Evolutionary conservation across 2,329 filamentous ascomycete species (phyloP), one percentile per base, ranked within the genome.

Genomic region (Alternaria sp.): DNA sequence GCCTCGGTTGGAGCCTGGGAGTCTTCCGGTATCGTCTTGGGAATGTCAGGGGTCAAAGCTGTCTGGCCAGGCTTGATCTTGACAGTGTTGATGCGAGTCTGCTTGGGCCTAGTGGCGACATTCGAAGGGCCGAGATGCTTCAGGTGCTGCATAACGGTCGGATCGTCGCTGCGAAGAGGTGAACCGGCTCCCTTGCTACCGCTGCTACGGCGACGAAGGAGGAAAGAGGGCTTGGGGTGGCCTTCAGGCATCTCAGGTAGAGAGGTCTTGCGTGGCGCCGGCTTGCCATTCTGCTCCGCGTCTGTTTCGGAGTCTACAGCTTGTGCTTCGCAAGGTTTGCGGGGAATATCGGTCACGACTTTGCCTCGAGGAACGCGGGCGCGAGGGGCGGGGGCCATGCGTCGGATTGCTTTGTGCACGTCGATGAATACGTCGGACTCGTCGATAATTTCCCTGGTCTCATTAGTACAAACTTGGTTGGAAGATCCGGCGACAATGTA

Each of bases 401-500:
- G 92, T 61, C 96, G 89, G 70, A 99, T 97, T 21, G 96, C 96
- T 83, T 98, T 98, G 85, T 98, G 96, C 3, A 99, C 93, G 79
- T 99, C 96, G 68, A 99, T 91, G 75, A 97, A 99, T 11, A 99
- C 96, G 80, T 99, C 96, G 0, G 95, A 98, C 80, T 99, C 96
- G 78, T 99, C 96, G 66, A 99, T 96, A 68, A 98, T 99, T 86
- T 99, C 96, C 84, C 92, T 94, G 61, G 11, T 52, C 23, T 6
- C 36, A 55, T 76, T 55, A 72, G 66, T 28, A 25, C 32, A 36
- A 36, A 36, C 8, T 36, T 36, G 32, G 15, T 40, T 17, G 36
- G n/a, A 40, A 17, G 36, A 17, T 10, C 36, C 9, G 36, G 36
- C n/a, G 36, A 40, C 15, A 40, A 40, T 3, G 36, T 40, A 40